Percentiles rank a stretch among this genome's conserved stretches.
Conservation (phyloP, 345 rosid genomes). For the Bruguiera sexangula region DNA sequence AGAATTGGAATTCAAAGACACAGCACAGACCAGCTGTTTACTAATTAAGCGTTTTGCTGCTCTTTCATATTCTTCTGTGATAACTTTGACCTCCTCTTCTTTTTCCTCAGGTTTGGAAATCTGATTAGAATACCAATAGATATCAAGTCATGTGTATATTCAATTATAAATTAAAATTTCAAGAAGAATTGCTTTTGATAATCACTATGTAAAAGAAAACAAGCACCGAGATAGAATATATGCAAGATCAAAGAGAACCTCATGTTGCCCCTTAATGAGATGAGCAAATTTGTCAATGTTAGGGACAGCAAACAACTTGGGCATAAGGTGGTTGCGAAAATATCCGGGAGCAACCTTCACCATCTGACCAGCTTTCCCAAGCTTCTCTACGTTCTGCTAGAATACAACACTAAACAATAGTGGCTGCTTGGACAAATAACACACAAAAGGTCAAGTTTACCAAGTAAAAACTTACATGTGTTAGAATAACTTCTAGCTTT, state of each 20-base stretch:
- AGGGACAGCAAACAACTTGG: slow-evolving; percentile 90
- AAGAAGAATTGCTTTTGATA: not conserved
- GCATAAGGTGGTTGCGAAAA: slow-evolving; percentile 92
- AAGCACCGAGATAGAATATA: not conserved
- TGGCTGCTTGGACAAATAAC: not conserved
- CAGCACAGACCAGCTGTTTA: slow-evolving; percentile 57
- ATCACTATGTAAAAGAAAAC: not conserved
- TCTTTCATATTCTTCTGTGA: slow-evolving; percentile 59
- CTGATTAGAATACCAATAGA: slow-evolving; percentile 27
- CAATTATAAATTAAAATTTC: not conserved
- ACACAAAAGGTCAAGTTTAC: not conserved
- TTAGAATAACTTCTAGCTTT: slow-evolving; percentile 83
- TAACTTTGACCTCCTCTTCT: slow-evolving; percentile 72
- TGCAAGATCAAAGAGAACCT: slow-evolving; percentile 41
- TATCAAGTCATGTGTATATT: not conserved
- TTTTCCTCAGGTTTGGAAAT: slow-evolving; percentile 66
- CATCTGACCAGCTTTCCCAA: slow-evolving; percentile 85
- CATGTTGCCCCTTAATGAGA: slow-evolving; percentile 85
- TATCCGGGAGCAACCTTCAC: slow-evolving; percentile 95
- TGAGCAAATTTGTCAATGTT: slow-evolving; percentile 83
- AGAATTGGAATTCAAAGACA: slow-evolving; percentile 14
- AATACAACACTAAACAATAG: not conserved
- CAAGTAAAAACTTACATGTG: slow-evolving; percentile 48
- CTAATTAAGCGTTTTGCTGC: slow-evolving; percentile 73
- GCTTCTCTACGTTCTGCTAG: slow-evolving; percentile 77